Conservation (phyloP, 179 eudicot genomes). For the Silene noctiflora region DNA sequence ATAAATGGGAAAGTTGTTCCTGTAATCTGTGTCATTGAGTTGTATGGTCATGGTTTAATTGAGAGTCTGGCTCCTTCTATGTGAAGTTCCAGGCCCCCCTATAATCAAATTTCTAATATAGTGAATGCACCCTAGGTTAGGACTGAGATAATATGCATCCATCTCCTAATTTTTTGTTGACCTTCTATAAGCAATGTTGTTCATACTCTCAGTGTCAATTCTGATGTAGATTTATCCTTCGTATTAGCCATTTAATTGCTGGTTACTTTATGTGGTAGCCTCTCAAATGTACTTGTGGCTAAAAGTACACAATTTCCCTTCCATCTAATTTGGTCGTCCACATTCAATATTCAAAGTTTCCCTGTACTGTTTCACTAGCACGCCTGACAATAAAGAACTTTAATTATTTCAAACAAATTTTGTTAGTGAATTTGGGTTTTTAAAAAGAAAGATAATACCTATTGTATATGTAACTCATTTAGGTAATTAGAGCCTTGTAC, state of each 20-base stretch:
- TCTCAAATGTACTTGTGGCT: neutral
- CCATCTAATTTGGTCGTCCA: neutral
- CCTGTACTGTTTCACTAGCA: neutral
- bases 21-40: neutral
- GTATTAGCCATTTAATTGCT: neutral
- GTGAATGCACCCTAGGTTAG: neutral
- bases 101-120: neutral
- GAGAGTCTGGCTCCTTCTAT: neutral
- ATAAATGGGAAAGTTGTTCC: neutral
- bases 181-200: no score
- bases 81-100: neutral
- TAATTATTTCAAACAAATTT: neutral
- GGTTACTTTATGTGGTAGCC: neutral
- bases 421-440: neutral
- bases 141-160: neutral
- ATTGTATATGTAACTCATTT: neutral
- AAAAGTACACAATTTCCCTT: neutral
- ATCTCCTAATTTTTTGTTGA: no score
- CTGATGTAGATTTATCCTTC: no score
- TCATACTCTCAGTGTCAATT: no score
- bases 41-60: neutral
- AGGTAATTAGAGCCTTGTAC: no score
- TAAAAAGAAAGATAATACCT: neutral
- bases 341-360: neutral
- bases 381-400: neutral